These are phyloP conservation scores for Uronychia binucleata DNA, from an alignment of 73 alveolate species.

Conservation along the genomic window DNA sequence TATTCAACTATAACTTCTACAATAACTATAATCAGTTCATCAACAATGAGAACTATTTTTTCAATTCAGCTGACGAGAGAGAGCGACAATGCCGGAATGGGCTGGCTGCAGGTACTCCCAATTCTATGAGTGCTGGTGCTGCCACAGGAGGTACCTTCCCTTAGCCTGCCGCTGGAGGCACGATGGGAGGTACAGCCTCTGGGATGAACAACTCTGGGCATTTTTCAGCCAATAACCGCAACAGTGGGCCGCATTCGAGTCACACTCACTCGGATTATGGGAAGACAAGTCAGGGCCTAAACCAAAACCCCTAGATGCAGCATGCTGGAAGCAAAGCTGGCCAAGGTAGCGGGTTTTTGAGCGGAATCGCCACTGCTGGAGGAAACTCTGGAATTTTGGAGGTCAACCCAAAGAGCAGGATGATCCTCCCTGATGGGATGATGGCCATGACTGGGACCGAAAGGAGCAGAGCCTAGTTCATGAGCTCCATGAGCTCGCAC, in stretches of 20 bases:
- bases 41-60: not conserved
- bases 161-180: not conserved
- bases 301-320: no score
- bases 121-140: not conserved
- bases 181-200: not conserved
- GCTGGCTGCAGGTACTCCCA: not conserved
- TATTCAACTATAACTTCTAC: not conserved
- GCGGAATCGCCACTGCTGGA: no score
- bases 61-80: not conserved
- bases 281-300: no score
- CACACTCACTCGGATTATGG: not conserved
- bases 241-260: not conserved
- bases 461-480: not conserved
- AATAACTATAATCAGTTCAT: not conserved
- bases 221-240: not conserved
- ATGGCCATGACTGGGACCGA: not conserved
- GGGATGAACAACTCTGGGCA: not conserved
- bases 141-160: not conserved
- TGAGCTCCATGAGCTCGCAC: not conserved
- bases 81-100: not conserved
- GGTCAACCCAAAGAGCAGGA: not conserved
- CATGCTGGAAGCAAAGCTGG: no score
- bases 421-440: not conserved
- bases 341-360: no score
- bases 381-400: no score